Percentiles rank a stretch among this genome's conserved stretches.
These are phyloP conservation scores for Picochlorum sp. DNA, from an alignment of 139 green algal genomes.

Conservation along the genomic window DNA sequence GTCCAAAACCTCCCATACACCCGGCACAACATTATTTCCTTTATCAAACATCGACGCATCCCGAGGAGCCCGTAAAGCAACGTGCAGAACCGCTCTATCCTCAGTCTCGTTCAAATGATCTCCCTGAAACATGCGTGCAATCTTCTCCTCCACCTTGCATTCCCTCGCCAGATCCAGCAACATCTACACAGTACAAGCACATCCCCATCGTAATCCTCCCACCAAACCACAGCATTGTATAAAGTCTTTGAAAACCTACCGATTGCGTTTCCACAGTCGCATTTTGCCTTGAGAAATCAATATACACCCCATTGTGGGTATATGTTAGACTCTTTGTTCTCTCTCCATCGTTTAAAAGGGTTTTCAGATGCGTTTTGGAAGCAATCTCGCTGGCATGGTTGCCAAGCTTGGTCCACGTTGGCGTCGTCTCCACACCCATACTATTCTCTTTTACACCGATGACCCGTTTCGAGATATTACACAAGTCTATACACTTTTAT, in stretches of 20 bases:
- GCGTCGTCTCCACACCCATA: not conserved
- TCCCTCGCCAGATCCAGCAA: constrained; percentile 59
- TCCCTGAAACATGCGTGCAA: constrained; percentile 89
- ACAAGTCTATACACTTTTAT: no score
- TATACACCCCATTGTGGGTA: constrained; percentile 78
- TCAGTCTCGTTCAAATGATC: constrained; percentile 95
- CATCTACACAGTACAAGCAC: constrained; percentile 33
- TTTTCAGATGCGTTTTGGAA: constrained; percentile 53
- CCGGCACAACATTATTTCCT: constrained; percentile 86
- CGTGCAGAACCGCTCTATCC: constrained; percentile 91
- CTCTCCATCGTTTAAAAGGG: constrained; percentile 72
- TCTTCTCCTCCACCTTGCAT: constrained; percentile 79
- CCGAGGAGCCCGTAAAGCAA: constrained; percentile 76
- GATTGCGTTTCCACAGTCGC: constrained; percentile 79
- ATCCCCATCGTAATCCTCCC: no score
- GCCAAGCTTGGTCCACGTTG: constrained; percentile 28
- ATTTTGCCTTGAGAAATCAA: constrained; percentile 86
- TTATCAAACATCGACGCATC: constrained; percentile 75
- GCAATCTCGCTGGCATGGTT: constrained; percentile 46
- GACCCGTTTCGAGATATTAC: no score
- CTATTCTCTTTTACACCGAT: constrained; percentile 44
- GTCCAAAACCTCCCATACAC: constrained; percentile 96
- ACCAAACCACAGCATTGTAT: no score
- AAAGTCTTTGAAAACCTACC: constrained; percentile 27
- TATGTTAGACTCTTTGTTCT: constrained; percentile 66